phyloP scores from a whole-genome alignment of 78 protist genomes.

The Dictyostelium firmibasis region DNA sequence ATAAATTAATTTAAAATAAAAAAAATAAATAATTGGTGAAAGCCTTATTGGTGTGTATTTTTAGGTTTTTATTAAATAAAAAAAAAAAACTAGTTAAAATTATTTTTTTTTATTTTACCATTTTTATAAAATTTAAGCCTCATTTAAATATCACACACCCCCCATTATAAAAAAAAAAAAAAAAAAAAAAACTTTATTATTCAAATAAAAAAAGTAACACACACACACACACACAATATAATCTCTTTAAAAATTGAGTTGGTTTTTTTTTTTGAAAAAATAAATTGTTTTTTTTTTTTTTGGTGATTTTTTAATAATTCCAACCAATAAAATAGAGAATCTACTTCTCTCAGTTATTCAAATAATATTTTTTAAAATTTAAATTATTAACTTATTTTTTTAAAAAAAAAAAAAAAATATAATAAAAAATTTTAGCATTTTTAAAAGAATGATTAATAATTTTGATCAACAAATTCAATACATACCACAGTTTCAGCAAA shows the following conservation, averaged over 20 bases:
- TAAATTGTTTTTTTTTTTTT: not conserved
- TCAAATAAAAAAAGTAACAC: not conserved
- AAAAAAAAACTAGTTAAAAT: not conserved
- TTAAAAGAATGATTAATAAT: not conserved
- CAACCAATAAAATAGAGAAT: not conserved
- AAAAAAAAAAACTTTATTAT: not conserved
- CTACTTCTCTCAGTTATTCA: not conserved
- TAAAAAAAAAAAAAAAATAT: not conserved
- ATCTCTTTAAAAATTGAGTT: not conserved
- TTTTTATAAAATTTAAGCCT: not conserved
- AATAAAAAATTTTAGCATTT: not conserved
- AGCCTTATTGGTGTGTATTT: not conserved
- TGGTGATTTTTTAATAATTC: not conserved
- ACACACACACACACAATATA: not conserved
- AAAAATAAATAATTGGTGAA: not conserved
- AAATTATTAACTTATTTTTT: not conserved
- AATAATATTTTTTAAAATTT: not conserved
- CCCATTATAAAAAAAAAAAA: too few species aligned
- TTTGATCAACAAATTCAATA: not conserved
- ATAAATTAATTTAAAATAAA: not conserved
- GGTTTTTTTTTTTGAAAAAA: not conserved
- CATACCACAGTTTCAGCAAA: not conserved
- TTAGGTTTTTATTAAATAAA: not conserved
- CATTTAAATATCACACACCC: not conserved
- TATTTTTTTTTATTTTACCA: not conserved